Base-by-base conservation (phyloP, 2,329 filamentous ascomycete species). In the Aspergillus oerlinghausenensis region DNA sequence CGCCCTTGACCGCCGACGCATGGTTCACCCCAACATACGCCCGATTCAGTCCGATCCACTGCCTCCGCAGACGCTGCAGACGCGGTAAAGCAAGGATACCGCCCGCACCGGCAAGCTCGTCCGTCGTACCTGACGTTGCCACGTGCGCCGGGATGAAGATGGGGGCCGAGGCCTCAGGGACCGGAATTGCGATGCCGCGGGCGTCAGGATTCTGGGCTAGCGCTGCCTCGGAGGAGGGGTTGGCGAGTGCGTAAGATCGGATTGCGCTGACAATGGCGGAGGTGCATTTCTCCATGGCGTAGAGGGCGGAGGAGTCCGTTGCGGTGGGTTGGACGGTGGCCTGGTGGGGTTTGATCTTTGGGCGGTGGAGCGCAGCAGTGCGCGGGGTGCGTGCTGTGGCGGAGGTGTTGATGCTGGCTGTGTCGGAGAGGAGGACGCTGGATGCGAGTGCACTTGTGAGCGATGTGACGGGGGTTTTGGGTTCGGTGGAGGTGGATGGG, bases 41-140 rank as follows among this genome's bases (percentile, higher is more conserved):
- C 49, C 77, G 64, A 57, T 79, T 78, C 57, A 79, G 68, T 57
- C 75, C 70, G 43, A 79, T 77, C 72, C 77, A 79, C 65, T 78
- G 77, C 54, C 77, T 69, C 21, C 76, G 63, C 58, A 79, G 51
- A 17, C 77, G 63, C 66, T 79, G 77, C 56, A 79, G 56, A 47
- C 73, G 64, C 28, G 77, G 77, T 42, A 78, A 62, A 1, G 72
- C 70, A 11, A 79, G 65, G 9, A 74, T 63, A 0, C 75, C 75
- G 4, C 74, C 75, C 1, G 73, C 73, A 19, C 71, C 75, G 3
- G 73, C 73, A 2, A 77, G 62, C 59, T 77, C 75, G 56, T 77
- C 75, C n/a, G 75, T 76, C 9, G 73, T 67, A 5, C 69, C 68
- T 1, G 66, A 62, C 4, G 69, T 66, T 5, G 73, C 73, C 6